These are phyloP conservation scores for Croton laevigatus DNA, from an alignment of 441 rosid genomes.

Conservation along the genomic window DNA sequence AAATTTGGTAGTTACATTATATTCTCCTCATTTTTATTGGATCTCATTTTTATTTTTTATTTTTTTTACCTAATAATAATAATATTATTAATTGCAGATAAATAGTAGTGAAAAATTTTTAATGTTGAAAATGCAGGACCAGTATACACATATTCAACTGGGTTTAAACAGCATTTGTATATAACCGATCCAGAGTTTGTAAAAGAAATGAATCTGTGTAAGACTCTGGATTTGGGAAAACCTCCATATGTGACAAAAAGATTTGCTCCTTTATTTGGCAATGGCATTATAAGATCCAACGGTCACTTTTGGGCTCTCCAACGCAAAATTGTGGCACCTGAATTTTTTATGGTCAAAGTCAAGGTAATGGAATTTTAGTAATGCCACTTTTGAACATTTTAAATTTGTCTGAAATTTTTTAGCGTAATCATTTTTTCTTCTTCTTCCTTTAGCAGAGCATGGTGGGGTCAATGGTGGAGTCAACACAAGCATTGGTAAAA, in stretches of 20 bases:
- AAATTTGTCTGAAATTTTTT: too few relatives aligned
- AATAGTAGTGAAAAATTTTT: too few relatives aligned
- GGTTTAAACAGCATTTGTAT: constrained; percentile 62
- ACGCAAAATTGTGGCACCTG: constrained; percentile 68
- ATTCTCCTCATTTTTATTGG: not conserved
- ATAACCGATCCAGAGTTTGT: constrained; percentile 60
- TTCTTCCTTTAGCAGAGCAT: constrained; percentile 64
- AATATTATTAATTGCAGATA: too few relatives aligned
- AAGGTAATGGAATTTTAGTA: constrained; percentile 41
- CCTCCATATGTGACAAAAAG: constrained; percentile 60
- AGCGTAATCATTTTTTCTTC: too few relatives aligned
- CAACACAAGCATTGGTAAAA: constrained; percentile 45
- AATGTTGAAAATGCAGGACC: constrained; percentile 41
- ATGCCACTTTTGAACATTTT: too few relatives aligned
- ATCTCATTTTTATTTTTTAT: too few relatives aligned
- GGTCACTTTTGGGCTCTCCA: constrained; percentile 71
- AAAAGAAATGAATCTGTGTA: constrained; percentile 64
- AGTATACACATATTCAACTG: constrained; percentile 72
- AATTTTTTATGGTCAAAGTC: constrained; percentile 72
- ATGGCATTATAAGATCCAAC: constrained; percentile 69
- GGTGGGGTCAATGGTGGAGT: constrained; percentile 74
- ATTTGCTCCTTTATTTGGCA: constrained; percentile 63
- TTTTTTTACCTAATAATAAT: too few relatives aligned
- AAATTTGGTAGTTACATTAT: constrained; percentile 13
- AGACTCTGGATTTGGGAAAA: constrained; percentile 63